phyloP scores from a whole-genome alignment of 2,329 filamentous ascomycete species.

The Akanthomyces uredinophilus region DNA sequence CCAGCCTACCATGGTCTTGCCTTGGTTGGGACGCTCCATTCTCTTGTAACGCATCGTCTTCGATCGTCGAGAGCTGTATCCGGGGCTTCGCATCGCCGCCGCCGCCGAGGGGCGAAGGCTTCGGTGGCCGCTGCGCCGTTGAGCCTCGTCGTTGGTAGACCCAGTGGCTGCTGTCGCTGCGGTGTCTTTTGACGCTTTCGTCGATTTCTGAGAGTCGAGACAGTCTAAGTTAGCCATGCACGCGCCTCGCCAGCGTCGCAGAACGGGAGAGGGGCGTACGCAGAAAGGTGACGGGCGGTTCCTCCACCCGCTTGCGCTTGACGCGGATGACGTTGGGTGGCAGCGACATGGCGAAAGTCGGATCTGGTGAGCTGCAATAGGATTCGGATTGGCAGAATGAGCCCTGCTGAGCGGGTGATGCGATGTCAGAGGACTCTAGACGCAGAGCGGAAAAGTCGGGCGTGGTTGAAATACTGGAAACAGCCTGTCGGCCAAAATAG shows the following conservation, averaged over 20 bases:
- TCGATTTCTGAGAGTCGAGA: constrained; percentile 41
- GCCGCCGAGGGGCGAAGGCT: constrained; percentile 19
- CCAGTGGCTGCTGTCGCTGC: constrained; percentile 42
- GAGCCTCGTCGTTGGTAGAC: constrained; percentile 50
- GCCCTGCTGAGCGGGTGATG: background rate
- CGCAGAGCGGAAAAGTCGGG: background rate
- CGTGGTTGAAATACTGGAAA: background rate
- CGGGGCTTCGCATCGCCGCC: constrained; percentile 31
- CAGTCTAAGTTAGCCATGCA: background rate
- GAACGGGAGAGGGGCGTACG: constrained; percentile 33
- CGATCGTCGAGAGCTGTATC: constrained; percentile 44
- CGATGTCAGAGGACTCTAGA: background rate
- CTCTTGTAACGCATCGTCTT: constrained; percentile 24
- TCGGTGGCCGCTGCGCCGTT: constrained; percentile 23
- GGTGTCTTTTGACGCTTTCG: constrained; percentile 47
- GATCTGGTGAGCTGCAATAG: background rate
- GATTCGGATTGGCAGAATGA: background rate
- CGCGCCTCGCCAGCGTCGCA: background rate
- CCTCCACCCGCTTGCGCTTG: constrained; percentile 55
- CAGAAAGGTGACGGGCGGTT: constrained; percentile 50
- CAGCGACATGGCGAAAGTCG: constrained; percentile 42
- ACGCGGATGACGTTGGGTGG: constrained; percentile 56
- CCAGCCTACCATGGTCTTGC: constrained; percentile 15
- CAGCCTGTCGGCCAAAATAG: background rate
- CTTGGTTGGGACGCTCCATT: constrained; percentile 1